Evolutionary conservation across 106 monocot genomes (phyloP).

Genomic region (Dendrobium huoshanense): DNA sequence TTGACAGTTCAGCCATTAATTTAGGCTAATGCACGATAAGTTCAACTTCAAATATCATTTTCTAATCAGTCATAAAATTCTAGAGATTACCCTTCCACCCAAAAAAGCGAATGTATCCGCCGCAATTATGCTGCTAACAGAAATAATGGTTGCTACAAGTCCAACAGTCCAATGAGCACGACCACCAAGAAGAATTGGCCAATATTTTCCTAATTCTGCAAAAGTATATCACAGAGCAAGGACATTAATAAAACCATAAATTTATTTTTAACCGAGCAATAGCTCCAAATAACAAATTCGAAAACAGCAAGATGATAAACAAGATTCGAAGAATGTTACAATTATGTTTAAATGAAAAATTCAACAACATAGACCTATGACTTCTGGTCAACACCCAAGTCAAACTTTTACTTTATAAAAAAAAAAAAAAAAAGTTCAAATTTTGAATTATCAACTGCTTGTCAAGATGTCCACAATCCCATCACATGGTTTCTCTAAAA

Average conservation of each 20-base stretch:
- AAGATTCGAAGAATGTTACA: neutral
- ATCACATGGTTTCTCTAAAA: neutral
- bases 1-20: neutral
- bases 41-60: neutral
- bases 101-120: constrained; percentile 94
- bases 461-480: too few species aligned
- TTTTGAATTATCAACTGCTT: too few species aligned
- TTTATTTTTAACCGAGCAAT: constrained; percentile 1
- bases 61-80: constrained; percentile 8
- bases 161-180: constrained; percentile 95
- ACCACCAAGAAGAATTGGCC: constrained; percentile 89
- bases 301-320: neutral
- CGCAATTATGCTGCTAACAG: constrained; percentile 85
- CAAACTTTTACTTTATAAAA: too few species aligned
- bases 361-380: too few species aligned
- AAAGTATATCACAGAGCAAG: constrained; percentile 11
- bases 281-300: neutral
- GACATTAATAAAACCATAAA: constrained; percentile 4
- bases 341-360: neutral
- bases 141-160: constrained; percentile 78
- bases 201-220: constrained; percentile 57
- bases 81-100: constrained; percentile 76
- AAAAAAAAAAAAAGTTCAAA: too few species aligned
- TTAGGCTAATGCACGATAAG: neutral
- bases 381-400: too few species aligned